Base-by-base conservation (phyloP, 2,329 filamentous ascomycete species). In the Paraphaeosphaeria sporulosa region DNA sequence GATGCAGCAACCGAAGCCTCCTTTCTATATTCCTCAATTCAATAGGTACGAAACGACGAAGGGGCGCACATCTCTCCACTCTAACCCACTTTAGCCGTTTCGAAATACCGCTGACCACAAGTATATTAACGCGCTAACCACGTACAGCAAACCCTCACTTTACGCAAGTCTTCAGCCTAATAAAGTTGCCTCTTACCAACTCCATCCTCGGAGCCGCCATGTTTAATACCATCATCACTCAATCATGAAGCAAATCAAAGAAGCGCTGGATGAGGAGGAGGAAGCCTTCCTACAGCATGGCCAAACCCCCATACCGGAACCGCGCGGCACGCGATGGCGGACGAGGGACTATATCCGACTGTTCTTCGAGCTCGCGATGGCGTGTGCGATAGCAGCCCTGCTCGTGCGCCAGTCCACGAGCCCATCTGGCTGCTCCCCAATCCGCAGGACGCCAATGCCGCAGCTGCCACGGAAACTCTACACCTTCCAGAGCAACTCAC, bases 381-480 rank as follows among this genome's bases (percentile, higher is more conserved):
- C 42, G 19, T 46, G 40, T 15, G 19, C 42, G n/a, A 55, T 55
- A 46, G 27, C 32, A 9, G 12, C 36, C 25, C n/a, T 47, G 12
- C 40, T 55, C 19, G 27, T 51, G 8, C 43, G 23, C 4, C 34
- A 38, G 12, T 46, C 54, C 4, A 38, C 21, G 3, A 15, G 19
- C 23, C 2, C 19, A 9, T 21, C n/a, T 9, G 8, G 30, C 10
- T 32, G 30, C 9, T 47, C 44, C 25, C 42, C 50, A 10, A 36
- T 58, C 32, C 36, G 40, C 27, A 55, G 27, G 25, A 32, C 42
- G 4, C 52, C 52, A 15, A 42, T 55, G 15, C 44, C 46, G 21
- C 44, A 44, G 68, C 66, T 69, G 25, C 66, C 66, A 9, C 60
- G 62, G 27, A 71, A 71, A 52, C 64, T 69, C 4, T 67, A 65